A percentile compares a stretch with the other conserved stretches of the same genome.
Evolutionary conservation across 2,329 filamentous ascomycete genomes (phyloP).

Genomic region (Pseudogymnoascus sp.): DNA sequence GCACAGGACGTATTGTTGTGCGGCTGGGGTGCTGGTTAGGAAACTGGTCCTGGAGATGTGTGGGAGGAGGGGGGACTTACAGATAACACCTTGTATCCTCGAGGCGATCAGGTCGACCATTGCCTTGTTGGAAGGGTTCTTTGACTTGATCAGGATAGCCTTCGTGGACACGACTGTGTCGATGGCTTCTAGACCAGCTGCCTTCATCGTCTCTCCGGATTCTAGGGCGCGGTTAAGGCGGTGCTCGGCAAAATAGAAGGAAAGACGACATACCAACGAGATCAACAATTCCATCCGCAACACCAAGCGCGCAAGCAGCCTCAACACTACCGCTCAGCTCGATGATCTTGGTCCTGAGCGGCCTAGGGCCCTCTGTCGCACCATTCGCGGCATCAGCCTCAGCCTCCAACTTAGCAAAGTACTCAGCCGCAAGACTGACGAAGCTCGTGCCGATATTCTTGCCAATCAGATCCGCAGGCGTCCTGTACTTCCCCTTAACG

Average conservation of each 20-base stretch:
- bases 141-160: constrained; percentile 87
- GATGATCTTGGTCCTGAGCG: constrained; percentile 78
- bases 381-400: constrained; percentile 32
- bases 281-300: constrained; percentile 95
- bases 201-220: constrained; percentile 96
- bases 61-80: constrained; percentile 33
- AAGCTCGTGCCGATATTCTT: constrained; percentile 96
- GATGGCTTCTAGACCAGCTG: constrained; percentile 85
- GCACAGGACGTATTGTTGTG: constrained; percentile 87
- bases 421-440: constrained; percentile 70
- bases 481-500: constrained; percentile 63
- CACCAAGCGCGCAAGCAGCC: constrained; percentile 87
- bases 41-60: neutral
- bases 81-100: constrained; percentile 88
- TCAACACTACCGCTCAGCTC: constrained; percentile 95
- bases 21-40: constrained; percentile 40
- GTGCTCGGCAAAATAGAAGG: neutral
- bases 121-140: constrained; percentile 66
- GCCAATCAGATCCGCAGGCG: constrained; percentile 71
- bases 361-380: constrained; percentile 35
- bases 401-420: constrained; percentile 71
- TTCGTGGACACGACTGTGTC: constrained; percentile 85
- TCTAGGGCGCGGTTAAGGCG: constrained; percentile 44
- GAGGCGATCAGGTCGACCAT: constrained; percentile 77
- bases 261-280: constrained; percentile 65